Evolutionary conservation across 163 green algal genomes (phyloP), one percentile per base, ranked within the genome.

Genomic region (Coccomyxa subellipsoidea): DNA sequence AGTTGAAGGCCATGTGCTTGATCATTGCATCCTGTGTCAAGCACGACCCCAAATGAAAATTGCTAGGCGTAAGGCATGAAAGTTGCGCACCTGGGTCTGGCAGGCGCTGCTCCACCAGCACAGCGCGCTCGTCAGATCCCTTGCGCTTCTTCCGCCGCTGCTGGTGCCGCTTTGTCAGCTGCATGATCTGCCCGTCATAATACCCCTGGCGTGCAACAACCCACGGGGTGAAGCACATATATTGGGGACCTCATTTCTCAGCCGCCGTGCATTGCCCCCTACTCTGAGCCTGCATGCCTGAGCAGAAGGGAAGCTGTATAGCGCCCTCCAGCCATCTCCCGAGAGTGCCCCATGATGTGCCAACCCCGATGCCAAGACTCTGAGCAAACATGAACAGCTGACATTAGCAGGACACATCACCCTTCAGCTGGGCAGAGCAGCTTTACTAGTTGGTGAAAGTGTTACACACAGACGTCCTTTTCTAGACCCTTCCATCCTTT

Each of bases 141-240:
- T 77, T 77, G n/a, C 34, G 31, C 32, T 32, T 15, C 18, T 23
- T 27, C 32, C 32, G 70, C 54, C 69, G 86, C 70, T 89, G 84
- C 32, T 83, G 59, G 69, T 89, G 84, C 69, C 72, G 53, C n/a
- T 36, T 36, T 5, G 88, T 40, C 0, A 79, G 86, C 84, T 84
- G 88, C 5, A 69, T 79, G 69, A 89, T 31, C 70, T 77, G 32
- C 32, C 70, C 70, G 32, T 77, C 80, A 47, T 79, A 77, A 4
- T 40, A 54, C 0, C 86, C 81, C 25, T 83, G 70, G 78, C 66
- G 32, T 21, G n/a, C 27, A 73, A 8, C 31, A 36, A 73, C 66
- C 15, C 66, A 73, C 18, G 66, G 66, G 47, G 4, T 2, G 21
- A 27, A 54, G 10, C n/a, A 66, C 12, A 66, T 18, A 29, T 66